phyloP scores from a whole-genome alignment of 768 basidiomycete species.

The Lactarius trivialis region DNA sequence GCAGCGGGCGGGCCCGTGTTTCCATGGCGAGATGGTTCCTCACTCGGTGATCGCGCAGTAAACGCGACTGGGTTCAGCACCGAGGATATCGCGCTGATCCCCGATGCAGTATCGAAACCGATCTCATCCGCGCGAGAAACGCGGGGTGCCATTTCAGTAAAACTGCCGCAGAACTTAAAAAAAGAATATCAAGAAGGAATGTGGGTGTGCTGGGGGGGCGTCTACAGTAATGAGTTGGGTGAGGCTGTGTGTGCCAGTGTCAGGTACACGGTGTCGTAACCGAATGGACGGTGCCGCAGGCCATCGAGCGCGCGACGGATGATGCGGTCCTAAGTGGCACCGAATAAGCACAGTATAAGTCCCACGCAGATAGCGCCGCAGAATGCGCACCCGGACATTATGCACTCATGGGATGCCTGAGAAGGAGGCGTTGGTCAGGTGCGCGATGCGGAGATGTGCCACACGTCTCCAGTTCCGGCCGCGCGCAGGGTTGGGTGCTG shows the following conservation, averaged over 20 bases:
- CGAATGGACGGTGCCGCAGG: constrained; percentile 5
- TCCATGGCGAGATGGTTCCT: constrained; percentile 18
- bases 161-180: not conserved
- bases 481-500: constrained; percentile 1
- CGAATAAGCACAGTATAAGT: constrained; percentile 16
- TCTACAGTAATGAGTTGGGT: not conserved
- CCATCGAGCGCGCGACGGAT: constrained; percentile 19
- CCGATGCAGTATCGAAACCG: not conserved
- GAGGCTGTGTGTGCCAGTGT: not conserved
- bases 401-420: constrained; percentile 7
- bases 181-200: not conserved
- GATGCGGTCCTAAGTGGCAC: constrained; percentile 18
- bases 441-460: constrained; percentile 19
- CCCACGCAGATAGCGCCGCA: constrained; percentile 18
- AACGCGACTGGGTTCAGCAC: constrained; percentile 15
- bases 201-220: not conserved
- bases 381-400: constrained; percentile 15
- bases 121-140: constrained; percentile 6
- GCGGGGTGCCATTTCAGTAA: not conserved
- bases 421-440: constrained; percentile 15
- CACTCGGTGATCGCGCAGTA: constrained; percentile 18
- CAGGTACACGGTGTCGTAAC: constrained; percentile 17
- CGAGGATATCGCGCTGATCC: constrained; percentile 17
- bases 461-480: constrained; percentile 18
- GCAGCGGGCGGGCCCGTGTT: constrained; percentile 15